Conservation (phyloP, 306 rosid species). For the Fagus crenata region DNA sequence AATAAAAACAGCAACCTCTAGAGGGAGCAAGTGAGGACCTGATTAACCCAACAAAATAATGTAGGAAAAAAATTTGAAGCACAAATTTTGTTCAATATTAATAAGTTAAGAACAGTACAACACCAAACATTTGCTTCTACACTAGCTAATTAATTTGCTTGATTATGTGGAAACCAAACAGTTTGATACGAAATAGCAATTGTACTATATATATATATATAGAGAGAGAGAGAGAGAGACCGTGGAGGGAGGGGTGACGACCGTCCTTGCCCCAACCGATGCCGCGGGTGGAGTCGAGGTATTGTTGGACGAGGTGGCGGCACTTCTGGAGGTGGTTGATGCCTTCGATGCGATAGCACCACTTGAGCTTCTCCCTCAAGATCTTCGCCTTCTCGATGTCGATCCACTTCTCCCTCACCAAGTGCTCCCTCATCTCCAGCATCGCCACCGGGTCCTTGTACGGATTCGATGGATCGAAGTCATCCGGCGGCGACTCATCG, state of each 20-base stretch:
- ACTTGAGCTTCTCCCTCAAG: constrained; percentile 72
- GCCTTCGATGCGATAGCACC: constrained; percentile 97
- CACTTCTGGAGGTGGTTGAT: constrained; percentile 91
- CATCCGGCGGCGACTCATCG: constrained; percentile 89
- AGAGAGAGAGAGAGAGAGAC: constrained; percentile 26
- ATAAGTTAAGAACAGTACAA: too few relatives aligned
- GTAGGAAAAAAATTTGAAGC: too few relatives aligned
- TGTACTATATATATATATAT: too few relatives aligned
- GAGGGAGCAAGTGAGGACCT: too few relatives aligned
- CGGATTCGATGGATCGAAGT: constrained; percentile 76
- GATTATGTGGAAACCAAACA: too few relatives aligned
- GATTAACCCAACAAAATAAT: too few relatives aligned
- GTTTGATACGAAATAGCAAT: too few relatives aligned
- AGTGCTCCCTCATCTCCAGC: constrained; percentile 93
- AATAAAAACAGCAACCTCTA: too few relatives aligned
- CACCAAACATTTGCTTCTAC: too few relatives aligned
- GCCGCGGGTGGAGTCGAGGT: constrained; percentile 91
- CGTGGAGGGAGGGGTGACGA: constrained; percentile 85
- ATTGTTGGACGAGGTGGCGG: constrained; percentile 82
- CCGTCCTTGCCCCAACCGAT: constrained; percentile 98
- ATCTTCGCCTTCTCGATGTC: constrained; percentile 94
- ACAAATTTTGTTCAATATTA: too few relatives aligned
- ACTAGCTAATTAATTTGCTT: too few relatives aligned
- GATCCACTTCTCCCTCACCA: constrained; percentile 97
- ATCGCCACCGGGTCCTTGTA: constrained; percentile 98